Base-by-base conservation (phyloP, 176 grass and related monocot species). In the Aegilops speltoides region DNA sequence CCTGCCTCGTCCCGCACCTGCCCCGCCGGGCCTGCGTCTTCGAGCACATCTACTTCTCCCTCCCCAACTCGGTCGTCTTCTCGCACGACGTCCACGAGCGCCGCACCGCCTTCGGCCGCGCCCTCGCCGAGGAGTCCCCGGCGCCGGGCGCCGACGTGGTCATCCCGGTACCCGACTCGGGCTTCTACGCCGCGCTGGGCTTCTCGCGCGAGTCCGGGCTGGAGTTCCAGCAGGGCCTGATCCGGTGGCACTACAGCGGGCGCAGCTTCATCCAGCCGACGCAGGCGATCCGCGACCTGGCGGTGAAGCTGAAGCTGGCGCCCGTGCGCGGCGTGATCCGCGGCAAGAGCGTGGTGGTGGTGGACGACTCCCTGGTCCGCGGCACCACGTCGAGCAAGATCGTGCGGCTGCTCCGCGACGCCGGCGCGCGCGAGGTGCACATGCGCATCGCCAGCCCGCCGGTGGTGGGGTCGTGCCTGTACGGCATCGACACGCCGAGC, bases 381-480 rank as follows among this genome's bases (percentile, higher is more conserved):
- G 94, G 94, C 54, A 96, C 89, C 65, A 96, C 94, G 3, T 91
- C 91, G 24, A 89, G 90, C 84, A 93, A 93, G 89, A 93, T 96
- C 78, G 87, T 96, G 52, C 87, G 82, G 0, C 81, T 93, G 37
- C 87, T 96, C 68, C 88, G 87, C 38, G 89, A 89, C 52, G 82
- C 84, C 43, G 94, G 94, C 22, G 91, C 94, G 3, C 84, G 91
- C 2, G 89, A 96, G 87, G 94, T 96, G 77, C 94, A 96, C 77
- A 91, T 93, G 91, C 77, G 94, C 50, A 96, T 96, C 71, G 87
- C 94, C 7, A 88, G 91, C 84, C 94, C 94, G 1, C 94, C 91
- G 1, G 92, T 96, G 2, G 85, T 93, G 22, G 84, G 89, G 0
- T 93, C 94, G 22, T 96, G 91, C 73, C 92, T 92, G 70, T 96